Evolutionary conservation across 148 eudicot species (phyloP).

Genomic region (Drosera capensis): DNA sequence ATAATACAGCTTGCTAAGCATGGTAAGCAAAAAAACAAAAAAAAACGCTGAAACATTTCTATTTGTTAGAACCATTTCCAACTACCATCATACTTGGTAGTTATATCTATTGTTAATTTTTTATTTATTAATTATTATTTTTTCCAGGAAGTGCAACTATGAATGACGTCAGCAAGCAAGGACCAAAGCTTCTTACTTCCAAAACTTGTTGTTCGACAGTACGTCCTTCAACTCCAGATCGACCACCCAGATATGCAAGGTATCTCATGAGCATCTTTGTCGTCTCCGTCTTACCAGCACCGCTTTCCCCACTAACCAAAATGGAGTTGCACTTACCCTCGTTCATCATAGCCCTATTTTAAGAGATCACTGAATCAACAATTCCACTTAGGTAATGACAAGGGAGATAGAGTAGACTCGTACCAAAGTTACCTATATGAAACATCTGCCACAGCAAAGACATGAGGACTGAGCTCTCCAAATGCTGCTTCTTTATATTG

Average conservation of each 20-base stretch:
- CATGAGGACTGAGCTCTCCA: slow-evolving; percentile 99
- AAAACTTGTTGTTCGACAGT: slow-evolving; percentile 97
- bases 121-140: background rate
- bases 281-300: slow-evolving; percentile 99
- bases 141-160: background rate
- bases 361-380: slow-evolving; percentile 6
- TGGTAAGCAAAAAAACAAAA: too few species aligned
- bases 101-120: too few species aligned
- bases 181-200: slow-evolving; percentile 48
- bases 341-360: slow-evolving; percentile 79
- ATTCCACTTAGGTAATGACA: background rate
- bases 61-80: too few species aligned
- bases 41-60: too few species aligned
- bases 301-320: slow-evolving; percentile 99
- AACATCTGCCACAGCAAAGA: slow-evolving; percentile 91
- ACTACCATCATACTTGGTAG: too few species aligned
- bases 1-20: too few species aligned
- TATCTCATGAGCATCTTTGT: slow-evolving; percentile 99
- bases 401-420: background rate
- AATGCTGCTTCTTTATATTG: slow-evolving; percentile 92
- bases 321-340: slow-evolving; percentile 95
- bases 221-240: slow-evolving; percentile 90
- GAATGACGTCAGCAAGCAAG: background rate
- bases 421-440: slow-evolving; percentile 49
- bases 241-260: slow-evolving; percentile 91